Conservation (phyloP, 345 rosid genomes). For the Barbarea vulgaris region DNA sequence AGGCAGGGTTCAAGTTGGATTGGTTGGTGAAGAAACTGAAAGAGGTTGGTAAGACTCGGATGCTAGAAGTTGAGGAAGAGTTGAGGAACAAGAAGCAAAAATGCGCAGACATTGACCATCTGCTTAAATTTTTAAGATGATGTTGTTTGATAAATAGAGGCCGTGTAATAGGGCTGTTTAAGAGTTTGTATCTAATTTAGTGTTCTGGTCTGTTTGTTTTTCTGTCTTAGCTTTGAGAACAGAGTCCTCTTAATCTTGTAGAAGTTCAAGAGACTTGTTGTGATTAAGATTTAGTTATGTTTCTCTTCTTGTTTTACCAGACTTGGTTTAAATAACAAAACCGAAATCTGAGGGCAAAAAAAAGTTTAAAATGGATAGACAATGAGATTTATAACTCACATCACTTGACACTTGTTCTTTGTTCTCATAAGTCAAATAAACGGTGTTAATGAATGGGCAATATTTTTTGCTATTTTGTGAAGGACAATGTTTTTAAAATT, state of each 20-base stretch:
- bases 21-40: not conserved
- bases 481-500: too few relatives aligned
- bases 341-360: too few relatives aligned
- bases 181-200: not conserved
- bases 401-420: too few relatives aligned
- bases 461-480: too few relatives aligned
- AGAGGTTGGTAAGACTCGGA: not conserved
- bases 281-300: too few relatives aligned
- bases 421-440: too few relatives aligned
- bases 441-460: too few relatives aligned
- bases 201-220: not conserved
- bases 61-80: not conserved
- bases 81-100: not conserved
- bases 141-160: not conserved
- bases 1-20: not conserved
- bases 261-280: not conserved
- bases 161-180: too few relatives aligned
- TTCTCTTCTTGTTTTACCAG: too few relatives aligned
- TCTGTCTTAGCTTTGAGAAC: not conserved
- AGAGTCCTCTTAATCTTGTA: not conserved
- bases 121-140: not conserved
- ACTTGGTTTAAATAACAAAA: too few relatives aligned
- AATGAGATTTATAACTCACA: too few relatives aligned
- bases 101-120: not conserved
- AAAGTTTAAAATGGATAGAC: too few relatives aligned